Evolutionary conservation across 768 basidiomycete species (phyloP).

Genomic region (Fomitopsis serialis): DNA sequence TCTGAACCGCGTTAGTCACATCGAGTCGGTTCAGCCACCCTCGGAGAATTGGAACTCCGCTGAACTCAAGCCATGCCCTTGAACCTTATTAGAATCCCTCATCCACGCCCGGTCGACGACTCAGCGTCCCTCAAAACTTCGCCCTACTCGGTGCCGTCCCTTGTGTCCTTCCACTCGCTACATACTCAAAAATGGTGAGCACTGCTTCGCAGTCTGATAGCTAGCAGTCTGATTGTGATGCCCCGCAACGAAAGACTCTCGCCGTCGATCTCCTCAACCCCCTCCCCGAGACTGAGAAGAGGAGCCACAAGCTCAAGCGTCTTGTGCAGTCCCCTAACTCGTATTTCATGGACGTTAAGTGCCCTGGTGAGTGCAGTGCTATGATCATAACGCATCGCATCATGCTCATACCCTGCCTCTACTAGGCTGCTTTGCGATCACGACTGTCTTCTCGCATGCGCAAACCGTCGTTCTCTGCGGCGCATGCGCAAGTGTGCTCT

Average conservation of each 20-base stretch:
- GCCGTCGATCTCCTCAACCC: conserved; percentile 98
- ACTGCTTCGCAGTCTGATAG: not conserved
- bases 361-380: conserved; percentile 63
- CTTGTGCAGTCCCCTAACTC: conserved; percentile 98
- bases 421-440: conserved; percentile 92
- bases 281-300: conserved; percentile 77
- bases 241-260: conserved; percentile 62
- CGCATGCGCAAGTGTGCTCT: conserved; percentile 89
- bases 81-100: conserved; percentile 16
- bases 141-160: conserved; percentile 14
- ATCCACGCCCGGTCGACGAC: conserved; percentile 18
- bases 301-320: conserved; percentile 98
- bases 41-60: conserved; percentile 10
- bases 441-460: conserved; percentile 98
- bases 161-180: conserved; percentile 7
- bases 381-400: not conserved
- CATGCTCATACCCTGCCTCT: not conserved
- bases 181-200: conserved; percentile 22
- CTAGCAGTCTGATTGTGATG: not conserved
- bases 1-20: not conserved
- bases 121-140: conserved; percentile 20
- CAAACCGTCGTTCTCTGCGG: conserved; percentile 95
- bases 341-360: conserved; percentile 99
- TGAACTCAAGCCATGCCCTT: conserved; percentile 8
- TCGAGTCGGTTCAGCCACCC: conserved; percentile 2